Percentiles rank a stretch among this genome's conserved stretches.
Conservation (phyloP, 306 rosid genomes). For the Carpinus viminea region DNA sequence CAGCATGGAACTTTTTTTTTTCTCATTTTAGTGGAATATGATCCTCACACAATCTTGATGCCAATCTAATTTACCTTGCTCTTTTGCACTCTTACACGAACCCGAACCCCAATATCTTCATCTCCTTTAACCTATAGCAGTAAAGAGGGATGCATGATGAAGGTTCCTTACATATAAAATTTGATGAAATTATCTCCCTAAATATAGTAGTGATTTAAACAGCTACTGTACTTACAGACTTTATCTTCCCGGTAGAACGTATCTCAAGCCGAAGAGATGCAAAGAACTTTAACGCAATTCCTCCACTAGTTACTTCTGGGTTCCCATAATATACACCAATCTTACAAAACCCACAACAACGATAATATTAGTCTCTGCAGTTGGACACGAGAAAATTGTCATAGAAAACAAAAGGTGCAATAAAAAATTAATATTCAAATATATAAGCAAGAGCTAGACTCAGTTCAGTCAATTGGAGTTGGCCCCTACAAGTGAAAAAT, state of each 20-base stretch:
- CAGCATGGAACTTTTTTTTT: neutral
- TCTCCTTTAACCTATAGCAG: slow-evolving; percentile 81
- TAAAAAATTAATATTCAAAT: neutral
- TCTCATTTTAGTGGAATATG: neutral
- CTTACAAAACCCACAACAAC: slow-evolving; percentile 47
- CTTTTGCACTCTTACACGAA: slow-evolving; percentile 94
- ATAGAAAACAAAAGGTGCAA: neutral
- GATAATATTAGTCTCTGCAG: slow-evolving; percentile 14
- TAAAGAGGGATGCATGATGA: slow-evolving; percentile 25
- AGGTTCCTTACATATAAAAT: slow-evolving; percentile 22
- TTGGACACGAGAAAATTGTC: neutral
- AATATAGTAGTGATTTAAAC: slow-evolving; percentile 16
- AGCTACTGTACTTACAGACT: slow-evolving; percentile 78
- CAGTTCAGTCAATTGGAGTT: neutral
- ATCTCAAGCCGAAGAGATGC: slow-evolving; percentile 97
- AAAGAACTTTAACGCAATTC: slow-evolving; percentile 95
- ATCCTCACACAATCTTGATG: neutral
- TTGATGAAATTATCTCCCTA: slow-evolving; percentile 7
- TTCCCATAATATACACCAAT: slow-evolving; percentile 97
- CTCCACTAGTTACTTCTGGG: slow-evolving; percentile 99
- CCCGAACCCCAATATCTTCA: slow-evolving; percentile 92
- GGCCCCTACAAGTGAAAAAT: neutral
- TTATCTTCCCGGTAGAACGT: slow-evolving; percentile 93
- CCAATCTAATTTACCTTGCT: slow-evolving; percentile 69
- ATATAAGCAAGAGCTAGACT: neutral